Conservation (phyloP, 495 filamentous ascomycete species). For the Neurospora intermedia region DNA sequence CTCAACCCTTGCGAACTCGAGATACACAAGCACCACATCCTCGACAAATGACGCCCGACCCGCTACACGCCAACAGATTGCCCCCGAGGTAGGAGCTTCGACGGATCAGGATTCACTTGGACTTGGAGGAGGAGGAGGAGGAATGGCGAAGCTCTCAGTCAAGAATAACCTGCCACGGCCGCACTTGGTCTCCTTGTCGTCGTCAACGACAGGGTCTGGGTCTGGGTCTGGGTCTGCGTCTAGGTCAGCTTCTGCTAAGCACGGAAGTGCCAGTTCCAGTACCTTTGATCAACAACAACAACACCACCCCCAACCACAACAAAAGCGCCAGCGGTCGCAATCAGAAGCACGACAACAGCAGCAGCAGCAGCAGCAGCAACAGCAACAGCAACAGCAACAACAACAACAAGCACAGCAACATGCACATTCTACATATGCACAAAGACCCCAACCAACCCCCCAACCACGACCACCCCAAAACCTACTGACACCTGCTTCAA, state of each 20-base stretch:
- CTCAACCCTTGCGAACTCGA: not conserved
- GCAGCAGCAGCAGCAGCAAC: not conserved
- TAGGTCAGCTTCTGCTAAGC: not conserved
- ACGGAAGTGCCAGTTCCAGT: not conserved
- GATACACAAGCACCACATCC: not conserved
- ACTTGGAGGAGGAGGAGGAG: not conserved
- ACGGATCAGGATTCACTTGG: not conserved
- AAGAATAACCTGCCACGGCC: not conserved
- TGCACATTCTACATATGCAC: not conserved
- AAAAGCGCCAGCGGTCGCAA: not conserved
- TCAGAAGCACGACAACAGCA: not conserved
- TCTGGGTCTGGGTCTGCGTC: not conserved
- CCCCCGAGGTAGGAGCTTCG: slow-evolving; percentile 2
- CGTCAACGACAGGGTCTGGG: not conserved
- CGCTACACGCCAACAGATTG: not conserved
- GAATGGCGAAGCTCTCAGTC: not conserved
- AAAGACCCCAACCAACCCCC: not conserved
- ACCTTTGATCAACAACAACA: not conserved
- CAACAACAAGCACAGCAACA: not conserved
- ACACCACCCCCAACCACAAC: not conserved
- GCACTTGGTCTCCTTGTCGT: not conserved
- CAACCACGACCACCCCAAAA: slow-evolving; percentile 20
- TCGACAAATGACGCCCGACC: slow-evolving; percentile 1
- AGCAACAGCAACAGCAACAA: not conserved
- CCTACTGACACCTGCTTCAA: slow-evolving; percentile 24